phyloP scores from a whole-genome alignment of 1,139 yeast genomes.

The Suhomyces wounanorum region DNA sequence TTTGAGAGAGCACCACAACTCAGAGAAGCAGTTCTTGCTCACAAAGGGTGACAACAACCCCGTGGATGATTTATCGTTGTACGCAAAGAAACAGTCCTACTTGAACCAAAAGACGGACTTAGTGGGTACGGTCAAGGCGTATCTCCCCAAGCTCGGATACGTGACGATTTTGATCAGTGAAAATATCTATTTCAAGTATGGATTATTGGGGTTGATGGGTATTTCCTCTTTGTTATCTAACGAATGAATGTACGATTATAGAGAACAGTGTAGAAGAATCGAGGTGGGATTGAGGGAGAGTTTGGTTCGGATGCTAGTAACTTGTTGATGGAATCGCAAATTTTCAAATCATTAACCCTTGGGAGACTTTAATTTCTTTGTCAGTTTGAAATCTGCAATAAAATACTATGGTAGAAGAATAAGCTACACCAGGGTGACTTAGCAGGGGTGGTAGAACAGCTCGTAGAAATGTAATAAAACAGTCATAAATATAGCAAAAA shows the following conservation, averaged over 20 bases:
- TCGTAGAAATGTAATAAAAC: too few relatives aligned
- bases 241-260: constrained; percentile 25
- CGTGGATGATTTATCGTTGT: constrained; percentile 84
- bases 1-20: constrained; percentile 69
- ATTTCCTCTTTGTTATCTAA: constrained; percentile 55
- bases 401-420: too few relatives aligned
- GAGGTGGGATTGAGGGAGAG: too few relatives aligned
- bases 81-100: constrained; percentile 75
- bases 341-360: too few relatives aligned
- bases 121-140: constrained; percentile 88
- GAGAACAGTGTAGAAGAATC: background rate
- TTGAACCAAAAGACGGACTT: constrained; percentile 76
- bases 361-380: too few relatives aligned
- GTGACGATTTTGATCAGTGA: constrained; percentile 92
- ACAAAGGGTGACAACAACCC: constrained; percentile 98
- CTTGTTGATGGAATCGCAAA: too few relatives aligned
- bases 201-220: constrained; percentile 68
- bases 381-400: too few relatives aligned
- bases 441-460: too few relatives aligned
- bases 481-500: too few relatives aligned
- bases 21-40: constrained; percentile 67
- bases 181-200: constrained; percentile 72
- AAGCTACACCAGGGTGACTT: too few relatives aligned
- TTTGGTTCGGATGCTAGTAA: too few relatives aligned
- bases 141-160: constrained; percentile 90